A percentile compares a stretch with the other conserved stretches of the same genome.
These are phyloP conservation scores for Citrullus amarus DNA, from an alignment of 306 rosid species.

Conservation along the genomic window DNA sequence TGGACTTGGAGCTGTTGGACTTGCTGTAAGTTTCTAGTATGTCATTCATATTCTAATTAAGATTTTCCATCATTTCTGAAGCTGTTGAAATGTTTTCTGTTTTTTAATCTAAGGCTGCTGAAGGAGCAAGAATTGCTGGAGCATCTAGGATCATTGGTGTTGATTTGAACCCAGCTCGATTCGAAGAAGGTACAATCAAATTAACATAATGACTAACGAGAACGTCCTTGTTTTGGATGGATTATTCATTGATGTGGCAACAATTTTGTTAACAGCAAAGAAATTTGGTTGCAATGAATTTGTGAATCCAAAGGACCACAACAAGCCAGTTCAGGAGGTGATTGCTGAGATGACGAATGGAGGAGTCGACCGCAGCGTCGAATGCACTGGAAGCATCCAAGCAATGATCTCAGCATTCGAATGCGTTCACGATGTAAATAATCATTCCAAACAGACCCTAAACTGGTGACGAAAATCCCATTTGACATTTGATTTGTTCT, in stretches of 20 bases:
- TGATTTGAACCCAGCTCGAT: conserved; percentile 56
- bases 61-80: neutral
- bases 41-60: neutral
- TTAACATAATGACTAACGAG: neutral
- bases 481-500: no score
- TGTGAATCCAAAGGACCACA: conserved; percentile 78
- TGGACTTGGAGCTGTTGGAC: conserved; percentile 91
- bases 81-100: neutral
- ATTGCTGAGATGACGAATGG: conserved; percentile 78
- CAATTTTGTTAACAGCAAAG: conserved; percentile 38
- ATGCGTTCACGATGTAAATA: conserved; percentile 73
- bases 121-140: conserved; percentile 80
- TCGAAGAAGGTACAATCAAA: conserved; percentile 46
- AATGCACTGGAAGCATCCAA: conserved; percentile 79
- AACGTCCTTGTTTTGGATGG: neutral
- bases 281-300: conserved; percentile 78
- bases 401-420: conserved; percentile 91
- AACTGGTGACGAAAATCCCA: no score
- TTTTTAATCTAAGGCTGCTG: conserved; percentile 42
- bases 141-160: conserved; percentile 81
- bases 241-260: neutral
- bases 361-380: conserved; percentile 83
- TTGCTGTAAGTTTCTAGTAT: conserved; percentile 42
- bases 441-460: no score
- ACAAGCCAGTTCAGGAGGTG: conserved; percentile 78